phyloP scores from a whole-genome alignment of 345 rosid genomes.

The Leavenworthia alabamica region DNA sequence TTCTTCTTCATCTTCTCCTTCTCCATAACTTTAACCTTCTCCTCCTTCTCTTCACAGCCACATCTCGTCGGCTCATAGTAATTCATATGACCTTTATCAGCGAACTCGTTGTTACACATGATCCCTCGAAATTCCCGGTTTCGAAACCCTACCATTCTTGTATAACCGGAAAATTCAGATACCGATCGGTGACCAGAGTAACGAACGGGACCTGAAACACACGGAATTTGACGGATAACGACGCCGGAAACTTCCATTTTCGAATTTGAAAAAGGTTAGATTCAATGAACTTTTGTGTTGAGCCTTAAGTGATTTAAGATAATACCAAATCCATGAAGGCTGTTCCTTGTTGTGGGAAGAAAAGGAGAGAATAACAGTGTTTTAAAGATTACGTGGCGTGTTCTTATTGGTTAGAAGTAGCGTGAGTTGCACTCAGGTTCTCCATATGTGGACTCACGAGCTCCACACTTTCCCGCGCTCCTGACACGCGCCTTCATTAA shows the following conservation, averaged over 20 bases:
- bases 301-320: slow-evolving; percentile 13
- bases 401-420: slow-evolving; percentile 19
- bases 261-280: neutral
- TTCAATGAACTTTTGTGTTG: neutral
- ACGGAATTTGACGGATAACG: slow-evolving; percentile 29
- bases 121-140: slow-evolving; percentile 1
- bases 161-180: slow-evolving; percentile 4
- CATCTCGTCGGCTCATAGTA: slow-evolving; percentile 33
- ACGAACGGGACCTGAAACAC: slow-evolving; percentile 14
- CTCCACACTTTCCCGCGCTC: slow-evolving; percentile 30
- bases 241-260: slow-evolving; percentile 30
- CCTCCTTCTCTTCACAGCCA: slow-evolving; percentile 19
- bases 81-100: slow-evolving; percentile 36
- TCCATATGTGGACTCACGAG: slow-evolving; percentile 25
- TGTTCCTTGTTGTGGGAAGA: slow-evolving; percentile 4
- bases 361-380: slow-evolving; percentile 12
- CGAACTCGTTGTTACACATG: slow-evolving; percentile 25
- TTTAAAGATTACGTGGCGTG: slow-evolving; percentile 3
- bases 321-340: neutral
- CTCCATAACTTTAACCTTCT: slow-evolving; percentile 26
- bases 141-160: neutral
- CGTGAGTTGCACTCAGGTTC: slow-evolving; percentile 27
- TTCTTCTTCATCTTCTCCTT: slow-evolving; percentile 43
- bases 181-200: slow-evolving; percentile 13
- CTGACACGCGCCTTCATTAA: slow-evolving; percentile 19